A percentile compares a stretch with the other conserved stretches of the same genome.
Evolutionary conservation across 2,329 filamentous ascomycete species (phyloP).

Genomic region (Plectosphaerella cucumerina): DNA sequence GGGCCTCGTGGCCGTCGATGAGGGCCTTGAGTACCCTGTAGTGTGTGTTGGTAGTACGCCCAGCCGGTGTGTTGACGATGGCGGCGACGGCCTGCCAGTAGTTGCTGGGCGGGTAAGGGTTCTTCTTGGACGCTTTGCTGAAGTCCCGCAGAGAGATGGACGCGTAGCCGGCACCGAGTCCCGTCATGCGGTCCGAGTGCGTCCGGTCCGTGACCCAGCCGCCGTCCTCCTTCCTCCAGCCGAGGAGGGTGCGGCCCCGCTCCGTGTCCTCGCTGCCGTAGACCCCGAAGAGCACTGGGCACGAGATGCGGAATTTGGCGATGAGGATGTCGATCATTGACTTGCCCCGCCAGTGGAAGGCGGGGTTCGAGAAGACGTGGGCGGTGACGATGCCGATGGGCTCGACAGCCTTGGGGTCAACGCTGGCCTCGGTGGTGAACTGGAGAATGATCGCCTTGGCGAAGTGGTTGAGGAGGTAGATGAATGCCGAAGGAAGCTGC

Average conservation of each 20-base stretch:
- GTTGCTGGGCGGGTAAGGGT: constrained; percentile 71
- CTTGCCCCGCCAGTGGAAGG: constrained; percentile 62
- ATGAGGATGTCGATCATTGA: constrained; percentile 80
- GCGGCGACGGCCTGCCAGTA: constrained; percentile 79
- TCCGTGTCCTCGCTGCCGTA: constrained; percentile 71
- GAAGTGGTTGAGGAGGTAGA: constrained; percentile 75
- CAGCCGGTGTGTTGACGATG: constrained; percentile 70
- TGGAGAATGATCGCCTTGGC: constrained; percentile 70
- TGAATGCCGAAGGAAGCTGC: constrained; percentile 58
- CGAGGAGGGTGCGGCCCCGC: constrained; percentile 61
- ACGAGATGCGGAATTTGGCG: constrained; percentile 75
- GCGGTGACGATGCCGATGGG: constrained; percentile 75
- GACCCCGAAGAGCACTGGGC: constrained; percentile 83
- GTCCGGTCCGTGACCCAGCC: constrained; percentile 62
- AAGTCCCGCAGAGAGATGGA: constrained; percentile 82
- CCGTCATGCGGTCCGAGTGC: constrained; percentile 81
- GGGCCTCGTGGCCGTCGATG: constrained; percentile 67
- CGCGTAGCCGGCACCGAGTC: constrained; percentile 79
- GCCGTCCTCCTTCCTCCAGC: constrained; percentile 64
- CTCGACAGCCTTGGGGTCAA: constrained; percentile 64
- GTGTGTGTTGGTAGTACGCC: constrained; percentile 68
- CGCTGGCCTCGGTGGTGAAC: constrained; percentile 62
- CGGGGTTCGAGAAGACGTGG: constrained; percentile 66
- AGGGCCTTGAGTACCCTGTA: constrained; percentile 66
- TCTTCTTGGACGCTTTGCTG: constrained; percentile 60